Conservation (phyloP, 352 stramenopile species). For the Aphanomyces cochlioides region DNA sequence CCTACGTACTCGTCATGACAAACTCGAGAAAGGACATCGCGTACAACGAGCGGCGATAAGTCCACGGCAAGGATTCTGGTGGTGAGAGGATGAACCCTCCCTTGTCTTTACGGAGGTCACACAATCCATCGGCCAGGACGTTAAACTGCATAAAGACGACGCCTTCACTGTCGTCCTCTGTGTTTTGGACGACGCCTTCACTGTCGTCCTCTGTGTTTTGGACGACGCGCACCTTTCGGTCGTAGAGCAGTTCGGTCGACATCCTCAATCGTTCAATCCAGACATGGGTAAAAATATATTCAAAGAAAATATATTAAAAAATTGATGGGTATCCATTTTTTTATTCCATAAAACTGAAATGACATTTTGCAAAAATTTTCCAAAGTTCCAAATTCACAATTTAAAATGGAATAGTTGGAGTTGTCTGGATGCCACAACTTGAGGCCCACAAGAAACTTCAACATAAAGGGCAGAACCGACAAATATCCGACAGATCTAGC, state of each 20-base stretch:
- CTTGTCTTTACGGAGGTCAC: not conserved
- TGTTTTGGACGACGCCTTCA: not conserved
- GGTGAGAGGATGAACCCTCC: conserved; percentile 8
- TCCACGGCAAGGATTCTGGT: conserved; percentile 4
- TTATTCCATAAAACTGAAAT: too few relatives aligned
- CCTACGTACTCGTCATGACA: conserved; percentile 8
- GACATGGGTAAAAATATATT: too few relatives aligned
- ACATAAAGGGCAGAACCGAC: too few relatives aligned
- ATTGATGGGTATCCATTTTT: too few relatives aligned
- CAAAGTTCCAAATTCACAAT: too few relatives aligned
- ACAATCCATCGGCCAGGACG: conserved; percentile 31
- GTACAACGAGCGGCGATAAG: conserved; percentile 8
- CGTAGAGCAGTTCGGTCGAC: not conserved
- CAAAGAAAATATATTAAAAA: too few relatives aligned
- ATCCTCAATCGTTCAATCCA: not conserved
- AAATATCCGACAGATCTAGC: not conserved
- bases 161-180: not conserved
- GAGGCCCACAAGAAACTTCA: too few relatives aligned
- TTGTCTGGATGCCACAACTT: too few relatives aligned
- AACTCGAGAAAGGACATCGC: not conserved
- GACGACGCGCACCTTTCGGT: not conserved
- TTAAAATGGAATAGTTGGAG: too few relatives aligned
- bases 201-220: not conserved
- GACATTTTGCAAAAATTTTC: too few relatives aligned
- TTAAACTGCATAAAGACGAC: conserved; percentile 33